Conservation (phyloP, 2,329 filamentous ascomycete genomes). For the Stemphylium lycopersici region DNA sequence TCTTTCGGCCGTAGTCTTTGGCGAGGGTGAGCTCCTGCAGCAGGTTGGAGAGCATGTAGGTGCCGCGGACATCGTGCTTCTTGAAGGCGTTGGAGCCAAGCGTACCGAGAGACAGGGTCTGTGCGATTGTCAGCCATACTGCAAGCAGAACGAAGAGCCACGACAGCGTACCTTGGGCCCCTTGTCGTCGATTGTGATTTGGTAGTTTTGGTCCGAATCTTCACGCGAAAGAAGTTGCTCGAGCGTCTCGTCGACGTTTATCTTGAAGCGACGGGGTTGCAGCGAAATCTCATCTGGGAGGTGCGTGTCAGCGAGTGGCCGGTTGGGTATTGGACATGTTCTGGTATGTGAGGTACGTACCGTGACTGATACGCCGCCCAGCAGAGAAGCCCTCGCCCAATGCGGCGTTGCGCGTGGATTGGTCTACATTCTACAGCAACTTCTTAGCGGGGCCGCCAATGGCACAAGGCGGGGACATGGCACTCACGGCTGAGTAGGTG, state of each 20-base stretch:
- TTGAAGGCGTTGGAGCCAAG: conserved; percentile 85
- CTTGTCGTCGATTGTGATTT: conserved; percentile 96
- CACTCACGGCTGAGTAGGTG: conserved; percentile 63
- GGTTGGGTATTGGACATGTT: too few relatives aligned
- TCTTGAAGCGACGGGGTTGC: conserved; percentile 77
- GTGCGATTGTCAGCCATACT: conserved; percentile 29
- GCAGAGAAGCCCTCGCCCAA: conserved; percentile 33
- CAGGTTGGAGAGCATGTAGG: conserved; percentile 96
- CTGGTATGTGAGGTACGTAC: conserved; percentile 25
- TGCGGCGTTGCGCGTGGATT: conserved; percentile 40
- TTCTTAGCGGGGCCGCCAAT: conserved; percentile 16
- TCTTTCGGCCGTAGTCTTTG: conserved; percentile 85
- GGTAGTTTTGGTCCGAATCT: conserved; percentile 91
- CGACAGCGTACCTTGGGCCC: conserved; percentile 77
- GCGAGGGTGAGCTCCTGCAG: conserved; percentile 93
- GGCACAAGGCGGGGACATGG: background rate
- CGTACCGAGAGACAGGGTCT: conserved; percentile 84
- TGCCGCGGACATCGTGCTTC: conserved; percentile 88
- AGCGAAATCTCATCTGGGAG: conserved; percentile 72
- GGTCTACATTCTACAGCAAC: conserved; percentile 34
- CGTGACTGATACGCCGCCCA: conserved; percentile 48
- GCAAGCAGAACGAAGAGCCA: background rate
- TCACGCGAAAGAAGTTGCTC: conserved; percentile 81
- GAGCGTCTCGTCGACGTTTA: conserved; percentile 84
- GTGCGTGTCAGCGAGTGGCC: background rate